Base-by-base conservation (phyloP, 2,329 filamentous ascomycete genomes). In the Colletotrichum endophyticum region DNA sequence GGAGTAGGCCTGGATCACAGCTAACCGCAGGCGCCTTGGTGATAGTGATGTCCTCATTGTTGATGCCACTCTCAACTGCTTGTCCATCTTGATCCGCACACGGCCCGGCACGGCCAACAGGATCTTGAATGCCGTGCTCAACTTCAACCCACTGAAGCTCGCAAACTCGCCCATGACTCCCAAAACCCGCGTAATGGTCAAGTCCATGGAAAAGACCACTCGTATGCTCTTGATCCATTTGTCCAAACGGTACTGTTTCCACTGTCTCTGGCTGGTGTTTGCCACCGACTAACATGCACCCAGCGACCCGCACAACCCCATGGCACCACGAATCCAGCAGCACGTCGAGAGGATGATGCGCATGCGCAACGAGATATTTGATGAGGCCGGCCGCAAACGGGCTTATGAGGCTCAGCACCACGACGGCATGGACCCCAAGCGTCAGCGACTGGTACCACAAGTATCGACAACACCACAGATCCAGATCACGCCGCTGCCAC, bases 151-250 rank as follows among this genome's bases (percentile, higher is more conserved):
- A 1, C 87, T 98, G 61, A 95, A 94, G 84, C 91, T 95, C 78
- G 95, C 94, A 73, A 94, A 92, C 80, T 92, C 92, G 3, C 93
- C 94, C 5, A 91, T 98, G 88, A 96, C 94, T 1, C 91, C 95
- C 4, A 95, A 93, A 82, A 91, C 92, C 66, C 95, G 94, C 80
- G 94, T 99, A 76, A 92, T 96, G 80, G 91, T 98, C 77, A 95
- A 94, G 85, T 99, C 96, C 7, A 97, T 99, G 92, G 96, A 98
- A 84, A 95, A 98, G 83, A 99, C 97, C 28, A 95, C 95, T 5
- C 92, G 96, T 80, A 92, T 96, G 79, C 87, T 99, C 63, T 89
- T 99, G 53, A 91, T 96, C 70, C 96, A 98, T 84, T 88, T 98
- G 70, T 89, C 94, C 79, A 96, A 96, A 86, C 91, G 92, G 94